Evolutionary conservation across 257 asterid genomes (phyloP).

Genomic region (Petunia axillaris): DNA sequence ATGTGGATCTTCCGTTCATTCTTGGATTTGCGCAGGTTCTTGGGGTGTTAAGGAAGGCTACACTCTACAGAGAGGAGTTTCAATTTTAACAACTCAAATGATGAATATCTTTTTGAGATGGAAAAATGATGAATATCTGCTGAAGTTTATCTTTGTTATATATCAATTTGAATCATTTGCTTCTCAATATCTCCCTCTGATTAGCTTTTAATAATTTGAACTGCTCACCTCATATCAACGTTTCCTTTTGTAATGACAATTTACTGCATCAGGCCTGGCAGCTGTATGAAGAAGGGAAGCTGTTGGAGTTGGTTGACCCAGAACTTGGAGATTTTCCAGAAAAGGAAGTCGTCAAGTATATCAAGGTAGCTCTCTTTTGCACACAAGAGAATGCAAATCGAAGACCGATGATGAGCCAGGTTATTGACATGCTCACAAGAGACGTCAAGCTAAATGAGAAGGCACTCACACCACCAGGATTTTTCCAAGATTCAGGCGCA

Average conservation of each 20-base stretch:
- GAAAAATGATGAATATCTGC: no score
- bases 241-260: background rate
- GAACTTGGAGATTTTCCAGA: conserved; percentile 64
- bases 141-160: background rate
- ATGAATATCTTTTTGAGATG: no score
- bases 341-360: conserved; percentile 63
- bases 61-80: background rate
- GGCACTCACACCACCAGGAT: conserved; percentile 83
- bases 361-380: conserved; percentile 92
- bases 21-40: background rate
- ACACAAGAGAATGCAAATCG: conserved; percentile 76
- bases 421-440: conserved; percentile 70
- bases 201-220: conserved; percentile 7
- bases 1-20: conserved; percentile 8
- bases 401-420: conserved; percentile 92
- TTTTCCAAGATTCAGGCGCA: conserved; percentile 56
- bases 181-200: background rate
- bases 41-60: background rate
- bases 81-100: background rate
- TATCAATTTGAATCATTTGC: background rate
- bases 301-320: conserved; percentile 76
- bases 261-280: conserved; percentile 69
- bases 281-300: conserved; percentile 59
- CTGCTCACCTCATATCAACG: conserved; percentile 23
- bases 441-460: conserved; percentile 70